These are phyloP conservation scores for Chytriomyces confervae DNA, from an alignment of 192 early-diverging fungal species.

Conservation along the genomic window DNA sequence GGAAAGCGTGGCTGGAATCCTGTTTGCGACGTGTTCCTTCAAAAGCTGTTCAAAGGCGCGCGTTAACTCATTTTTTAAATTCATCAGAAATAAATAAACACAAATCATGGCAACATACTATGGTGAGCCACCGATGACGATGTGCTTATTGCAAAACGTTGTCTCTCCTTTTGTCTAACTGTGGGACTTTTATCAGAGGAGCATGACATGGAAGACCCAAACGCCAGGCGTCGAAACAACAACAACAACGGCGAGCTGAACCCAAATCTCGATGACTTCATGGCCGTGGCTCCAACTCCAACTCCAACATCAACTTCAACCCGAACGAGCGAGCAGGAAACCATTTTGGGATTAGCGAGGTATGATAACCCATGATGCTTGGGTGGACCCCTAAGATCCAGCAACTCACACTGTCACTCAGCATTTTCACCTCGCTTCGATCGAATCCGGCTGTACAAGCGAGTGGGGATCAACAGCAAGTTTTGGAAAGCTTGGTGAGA, in stretches of 20 bases:
- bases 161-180: no score
- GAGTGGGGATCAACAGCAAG: slow-evolving; percentile 4
- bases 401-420: neutral
- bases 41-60: neutral
- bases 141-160: neutral
- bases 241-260: neutral
- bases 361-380: neutral
- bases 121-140: neutral
- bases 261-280: slow-evolving; percentile 37
- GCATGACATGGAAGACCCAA: slow-evolving; percentile 28
- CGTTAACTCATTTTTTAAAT: neutral
- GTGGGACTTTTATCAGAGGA: neutral
- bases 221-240: neutral
- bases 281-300: neutral
- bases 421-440: slow-evolving; percentile 10
- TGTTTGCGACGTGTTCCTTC: neutral
- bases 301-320: neutral
- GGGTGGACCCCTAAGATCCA: neutral
- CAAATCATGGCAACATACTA: slow-evolving; percentile 17
- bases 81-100: neutral
- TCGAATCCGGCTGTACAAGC: neutral
- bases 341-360: neutral
- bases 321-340: neutral
- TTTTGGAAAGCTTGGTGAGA: slow-evolving; percentile 11
- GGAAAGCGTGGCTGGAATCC: neutral